Evolutionary conservation across 2,329 filamentous ascomycete species (phyloP), one percentile per base, ranked within the genome.

Genomic region (Coniosporium uncinatum): DNA sequence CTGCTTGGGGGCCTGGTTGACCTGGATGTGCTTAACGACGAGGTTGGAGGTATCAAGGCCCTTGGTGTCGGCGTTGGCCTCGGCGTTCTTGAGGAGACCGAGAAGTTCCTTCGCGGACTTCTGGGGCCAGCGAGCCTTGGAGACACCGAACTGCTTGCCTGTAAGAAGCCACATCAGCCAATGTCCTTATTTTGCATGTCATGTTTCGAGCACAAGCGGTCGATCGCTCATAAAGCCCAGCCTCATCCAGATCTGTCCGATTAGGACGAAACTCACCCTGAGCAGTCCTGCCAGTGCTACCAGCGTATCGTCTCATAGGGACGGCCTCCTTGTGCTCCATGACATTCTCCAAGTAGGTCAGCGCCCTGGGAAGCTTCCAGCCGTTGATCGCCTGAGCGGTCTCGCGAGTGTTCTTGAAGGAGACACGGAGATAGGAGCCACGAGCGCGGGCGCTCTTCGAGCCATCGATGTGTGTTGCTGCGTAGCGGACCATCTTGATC

Each of bases 351-450:
- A 98, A 88, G 84, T 95, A 98, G 68, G 83, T 83, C 59, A 96
- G 76, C 63, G 93, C 93, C 67, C 93, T 90, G 75, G 88, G 79
- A 66, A 97, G 71, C 80, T 96, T 96, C 89, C 89, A 95, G 75
- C 91, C 91, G 76, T 93, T 97, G 83, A 98, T 95, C 64, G 90
- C 90, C 80, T 97, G 93, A 54, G 94, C 93, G 57, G 91, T 96
- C 81, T 98, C 94, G 67, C 93, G 89, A 70, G 93, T 98, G 85
- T 98, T 98, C 85, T 98, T 98, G 88, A 96, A 98, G 61, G 88
- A 95, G 62, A 97, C 91, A 70, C 93, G 89, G 63, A 98, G 87
- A 81, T 97, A 98, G 70, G 90, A 89, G 74, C 94, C 93, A 75
- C 93, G 90, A 68, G 91, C 86, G 78, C 91, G 88, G 73, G 93